Evolutionary conservation across 2,329 filamentous ascomycete genomes (phyloP).

Genomic region (Dichotomopilus funicola): DNA sequence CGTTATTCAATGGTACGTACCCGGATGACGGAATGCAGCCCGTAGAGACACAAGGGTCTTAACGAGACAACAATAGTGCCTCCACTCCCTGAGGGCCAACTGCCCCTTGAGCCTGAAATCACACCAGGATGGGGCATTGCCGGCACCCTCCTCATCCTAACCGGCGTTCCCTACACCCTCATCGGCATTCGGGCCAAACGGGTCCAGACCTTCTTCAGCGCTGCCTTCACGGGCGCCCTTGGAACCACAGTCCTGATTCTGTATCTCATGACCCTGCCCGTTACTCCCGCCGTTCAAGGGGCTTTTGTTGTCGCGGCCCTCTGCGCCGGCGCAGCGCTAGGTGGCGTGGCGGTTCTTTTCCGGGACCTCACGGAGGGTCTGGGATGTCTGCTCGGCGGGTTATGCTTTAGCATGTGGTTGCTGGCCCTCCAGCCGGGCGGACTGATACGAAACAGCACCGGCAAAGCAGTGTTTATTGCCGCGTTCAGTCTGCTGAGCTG

Average conservation of each 20-base stretch:
- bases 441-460: constrained; percentile 54
- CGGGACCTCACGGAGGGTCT: constrained; percentile 73
- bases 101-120: constrained; percentile 67
- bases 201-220: constrained; percentile 75
- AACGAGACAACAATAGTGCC: no score
- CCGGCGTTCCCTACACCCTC: constrained; percentile 64
- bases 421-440: constrained; percentile 71
- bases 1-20: constrained; percentile 25
- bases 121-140: constrained; percentile 77
- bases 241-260: constrained; percentile 76
- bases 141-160: constrained; percentile 67
- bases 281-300: constrained; percentile 70
- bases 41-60: neutral
- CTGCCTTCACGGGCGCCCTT: constrained; percentile 64
- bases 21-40: no score
- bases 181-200: constrained; percentile 77
- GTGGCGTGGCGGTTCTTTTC: constrained; percentile 69
- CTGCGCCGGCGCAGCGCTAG: constrained; percentile 66
- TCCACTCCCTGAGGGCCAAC: constrained; percentile 42
- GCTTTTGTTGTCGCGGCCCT: constrained; percentile 77
- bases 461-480: constrained; percentile 69
- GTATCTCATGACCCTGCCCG: constrained; percentile 78
- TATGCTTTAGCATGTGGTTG: constrained; percentile 86
- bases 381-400: constrained; percentile 82
- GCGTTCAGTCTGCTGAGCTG: constrained; percentile 63